Conservation (phyloP, 352 stramenopile genomes). For the Phytophthora tentaculata region DNA sequence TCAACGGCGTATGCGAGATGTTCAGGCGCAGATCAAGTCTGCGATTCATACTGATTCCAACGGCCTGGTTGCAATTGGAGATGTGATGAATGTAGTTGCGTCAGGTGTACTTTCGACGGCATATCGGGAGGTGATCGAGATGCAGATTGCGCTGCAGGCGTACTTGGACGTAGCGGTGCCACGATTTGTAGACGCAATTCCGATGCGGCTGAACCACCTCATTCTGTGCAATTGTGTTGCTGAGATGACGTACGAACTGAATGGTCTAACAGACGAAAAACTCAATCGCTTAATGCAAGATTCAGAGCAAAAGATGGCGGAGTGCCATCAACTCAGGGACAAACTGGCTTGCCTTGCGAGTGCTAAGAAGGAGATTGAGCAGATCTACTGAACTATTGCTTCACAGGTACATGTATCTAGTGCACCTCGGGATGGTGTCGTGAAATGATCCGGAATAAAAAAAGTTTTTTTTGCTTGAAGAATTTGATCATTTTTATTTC, state of each 20-base stretch:
- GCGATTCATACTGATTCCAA: not conserved
- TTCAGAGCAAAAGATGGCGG: constrained; percentile 30
- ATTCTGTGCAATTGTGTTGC: constrained; percentile 40
- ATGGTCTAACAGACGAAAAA: constrained; percentile 42
- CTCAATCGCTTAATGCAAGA: constrained; percentile 45
- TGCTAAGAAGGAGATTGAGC: constrained; percentile 46
- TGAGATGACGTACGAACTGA: constrained; percentile 36
- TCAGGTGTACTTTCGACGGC: constrained; percentile 4
- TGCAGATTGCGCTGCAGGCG: constrained; percentile 40
- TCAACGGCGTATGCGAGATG: constrained; percentile 13
- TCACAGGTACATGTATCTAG: too few species aligned
- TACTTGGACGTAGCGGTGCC: constrained; percentile 44
- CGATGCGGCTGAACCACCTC: constrained; percentile 43
- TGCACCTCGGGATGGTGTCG: too few species aligned
- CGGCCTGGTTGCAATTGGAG: not conserved
- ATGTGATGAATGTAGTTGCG: constrained; percentile 25
- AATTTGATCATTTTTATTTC: too few species aligned
- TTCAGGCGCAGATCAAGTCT: constrained; percentile 29
- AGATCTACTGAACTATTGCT: constrained; percentile 29
- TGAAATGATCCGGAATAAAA: too few species aligned
- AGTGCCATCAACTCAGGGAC: constrained; percentile 31
- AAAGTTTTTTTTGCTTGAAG: too few species aligned
- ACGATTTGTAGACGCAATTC: constrained; percentile 43
- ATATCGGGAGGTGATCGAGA: too few species aligned
- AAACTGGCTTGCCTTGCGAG: constrained; percentile 37